These are phyloP conservation scores for Populus trichocarpa DNA, from an alignment of 441 rosid species.

Conservation along the genomic window DNA sequence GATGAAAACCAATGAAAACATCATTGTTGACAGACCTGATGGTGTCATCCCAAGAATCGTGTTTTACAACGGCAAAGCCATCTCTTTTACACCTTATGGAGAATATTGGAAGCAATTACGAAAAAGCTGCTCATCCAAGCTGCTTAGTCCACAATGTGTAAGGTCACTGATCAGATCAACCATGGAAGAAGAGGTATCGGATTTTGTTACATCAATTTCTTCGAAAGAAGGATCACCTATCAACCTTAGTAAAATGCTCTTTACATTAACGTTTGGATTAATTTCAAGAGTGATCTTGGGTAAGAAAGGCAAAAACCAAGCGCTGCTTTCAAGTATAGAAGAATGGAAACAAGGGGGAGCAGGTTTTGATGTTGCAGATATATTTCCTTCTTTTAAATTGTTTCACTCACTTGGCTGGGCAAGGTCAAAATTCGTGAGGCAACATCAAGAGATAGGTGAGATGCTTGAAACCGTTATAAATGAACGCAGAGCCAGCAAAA, in stretches of 20 bases:
- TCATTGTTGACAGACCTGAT: not conserved
- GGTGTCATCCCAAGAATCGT: not conserved
- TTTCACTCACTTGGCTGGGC: not conserved
- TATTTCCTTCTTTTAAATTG: not conserved
- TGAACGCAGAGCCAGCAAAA: not conserved
- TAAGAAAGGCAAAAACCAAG: not conserved
- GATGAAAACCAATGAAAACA: not conserved
- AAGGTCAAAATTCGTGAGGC: not conserved
- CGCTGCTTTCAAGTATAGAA: not conserved
- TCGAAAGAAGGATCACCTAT: not conserved
- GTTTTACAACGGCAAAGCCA: not conserved
- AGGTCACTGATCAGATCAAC: not conserved
- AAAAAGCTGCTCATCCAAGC: not conserved
- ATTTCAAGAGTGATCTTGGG: not conserved
- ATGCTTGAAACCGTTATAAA: not conserved
- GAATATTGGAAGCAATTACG: conserved; percentile 5
- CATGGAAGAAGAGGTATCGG: not conserved
- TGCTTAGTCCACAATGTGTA: not conserved
- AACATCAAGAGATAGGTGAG: not conserved
- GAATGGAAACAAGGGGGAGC: not conserved
- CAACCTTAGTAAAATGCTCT: not conserved
- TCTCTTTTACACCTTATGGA: conserved; percentile 1
- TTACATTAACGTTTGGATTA: not conserved
- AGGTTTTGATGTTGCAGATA: not conserved
- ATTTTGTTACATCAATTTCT: not conserved